Base-by-base conservation (phyloP, 176 grass and related monocot species). In the Pontederia crassipes region DNA sequence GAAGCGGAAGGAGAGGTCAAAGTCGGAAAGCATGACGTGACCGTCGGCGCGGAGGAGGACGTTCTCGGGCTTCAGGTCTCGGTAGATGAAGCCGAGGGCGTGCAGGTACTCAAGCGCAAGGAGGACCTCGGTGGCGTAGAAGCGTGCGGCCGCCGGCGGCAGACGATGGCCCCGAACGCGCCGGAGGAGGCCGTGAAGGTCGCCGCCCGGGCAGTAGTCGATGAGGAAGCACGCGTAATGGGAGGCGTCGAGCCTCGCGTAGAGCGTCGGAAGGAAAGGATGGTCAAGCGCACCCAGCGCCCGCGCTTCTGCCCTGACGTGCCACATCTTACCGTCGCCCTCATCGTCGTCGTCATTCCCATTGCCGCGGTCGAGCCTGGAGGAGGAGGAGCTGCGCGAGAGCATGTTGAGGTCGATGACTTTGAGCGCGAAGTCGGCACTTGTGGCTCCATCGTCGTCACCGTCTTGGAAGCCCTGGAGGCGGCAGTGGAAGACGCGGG, bases 181-280 rank as follows among this genome's bases (percentile, higher is more conserved):
- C 9, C 59, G 59, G 32, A 62, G 59, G 59, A 62, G 59, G 32
- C 13, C 40, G 59, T 62, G 59, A 14, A 62, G 28, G 32, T 62
- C 59, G 12, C 59, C 59, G 32, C 59, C 59, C 13, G 59, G 29
- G 35, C 59, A 62, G 32, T 62, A 62, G 59, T 62, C 59, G 59
- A 62, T 62, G 59, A 62, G 59, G 59, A 62, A 62, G 59, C 59
- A 62, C 13, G 59, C 28, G 14, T 62, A 62, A 28, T 62, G 59
- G 12, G 59, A 62, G 59, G 59, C 59, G 13, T 62, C 59, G 35
- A 62, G 35, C 14, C 59, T 12, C 7, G 59, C 59, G 59, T 62
- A 62, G 12, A 62, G 14, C 1, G 59, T 62, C 13, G 59, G 59
- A 14, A 62, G 12, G 12, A 62, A 62, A 0, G 59, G 59, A 28